Evolutionary conservation across 148 eudicot genomes (phyloP).

Genomic region (Pharnaceum exiguum): DNA sequence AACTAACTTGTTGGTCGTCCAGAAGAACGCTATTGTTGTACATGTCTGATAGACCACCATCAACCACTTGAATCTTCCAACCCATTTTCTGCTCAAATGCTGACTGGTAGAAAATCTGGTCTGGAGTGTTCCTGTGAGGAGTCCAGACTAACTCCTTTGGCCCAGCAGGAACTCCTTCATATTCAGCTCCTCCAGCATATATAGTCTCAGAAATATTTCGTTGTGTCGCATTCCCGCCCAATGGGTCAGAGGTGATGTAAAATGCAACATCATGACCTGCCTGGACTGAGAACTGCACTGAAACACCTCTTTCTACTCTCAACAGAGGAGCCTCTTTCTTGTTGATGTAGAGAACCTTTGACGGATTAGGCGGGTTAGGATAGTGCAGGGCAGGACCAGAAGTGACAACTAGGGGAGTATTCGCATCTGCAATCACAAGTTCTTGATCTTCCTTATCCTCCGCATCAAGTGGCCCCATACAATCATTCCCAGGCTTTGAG

Average conservation of each 20-base stretch:
- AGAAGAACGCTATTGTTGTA: slow-evolving; percentile 80
- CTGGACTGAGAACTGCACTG: slow-evolving; percentile 84
- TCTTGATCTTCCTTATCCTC: slow-evolving; percentile 91
- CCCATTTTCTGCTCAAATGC: slow-evolving; percentile 79
- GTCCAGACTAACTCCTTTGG: slow-evolving; percentile 77
- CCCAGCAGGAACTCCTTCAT: slow-evolving; percentile 85
- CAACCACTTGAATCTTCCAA: slow-evolving; percentile 96
- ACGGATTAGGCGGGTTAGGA: slow-evolving; percentile 91
- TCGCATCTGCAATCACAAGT: slow-evolving; percentile 68
- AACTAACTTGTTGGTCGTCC: slow-evolving; percentile 84
- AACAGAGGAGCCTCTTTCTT: slow-evolving; percentile 90
- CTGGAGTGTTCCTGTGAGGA: slow-evolving; percentile 88
- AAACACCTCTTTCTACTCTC: slow-evolving; percentile 89
- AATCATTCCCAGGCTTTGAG: slow-evolving; percentile 62
- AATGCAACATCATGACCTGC: slow-evolving; percentile 95
- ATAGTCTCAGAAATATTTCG: slow-evolving; percentile 76
- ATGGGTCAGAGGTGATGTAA: slow-evolving; percentile 76
- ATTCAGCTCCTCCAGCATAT: slow-evolving; percentile 75
- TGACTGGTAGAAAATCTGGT: slow-evolving; percentile 78
- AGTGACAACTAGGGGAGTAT: slow-evolving; percentile 70
- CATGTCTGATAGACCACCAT: slow-evolving; percentile 94
- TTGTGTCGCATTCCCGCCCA: slow-evolving; percentile 88
- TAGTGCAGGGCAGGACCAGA: slow-evolving; percentile 67
- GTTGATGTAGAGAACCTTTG: slow-evolving; percentile 78
- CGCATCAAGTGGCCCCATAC: slow-evolving; percentile 87